A percentile compares a stretch with the other conserved stretches of the same genome.
phyloP scores from a whole-genome alignment of 1,284 basidiomycete species.

The Boletus mariae region DNA sequence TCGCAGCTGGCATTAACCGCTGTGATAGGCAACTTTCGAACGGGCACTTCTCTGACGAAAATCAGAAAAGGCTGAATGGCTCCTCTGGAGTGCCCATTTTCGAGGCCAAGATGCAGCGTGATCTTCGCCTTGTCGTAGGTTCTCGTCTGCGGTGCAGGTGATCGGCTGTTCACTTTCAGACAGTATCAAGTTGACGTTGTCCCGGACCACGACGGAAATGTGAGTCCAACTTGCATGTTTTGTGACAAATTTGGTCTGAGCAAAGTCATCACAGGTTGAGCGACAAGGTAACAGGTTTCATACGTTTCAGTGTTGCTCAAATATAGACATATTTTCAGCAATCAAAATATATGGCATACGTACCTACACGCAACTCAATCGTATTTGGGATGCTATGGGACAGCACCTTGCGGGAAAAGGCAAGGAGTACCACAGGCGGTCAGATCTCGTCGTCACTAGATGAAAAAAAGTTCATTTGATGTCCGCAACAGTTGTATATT shows the following conservation, averaged over 20 bases:
- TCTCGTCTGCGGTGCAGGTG: not conserved
- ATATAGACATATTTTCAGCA: constrained; percentile 31
- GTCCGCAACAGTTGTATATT: too few relatives aligned
- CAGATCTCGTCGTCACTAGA: constrained; percentile 5
- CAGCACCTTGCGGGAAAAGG: constrained; percentile 50
- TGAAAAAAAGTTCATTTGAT: too few relatives aligned
- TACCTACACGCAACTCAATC: constrained; percentile 56
- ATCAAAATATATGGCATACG: constrained; percentile 61
- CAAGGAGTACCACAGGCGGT: constrained; percentile 50
- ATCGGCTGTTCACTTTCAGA: not conserved
- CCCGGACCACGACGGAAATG: constrained; percentile 47
- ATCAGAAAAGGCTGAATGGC: constrained; percentile 60
- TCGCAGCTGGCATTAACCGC: not conserved
- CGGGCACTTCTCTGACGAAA: constrained; percentile 64
- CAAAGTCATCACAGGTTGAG: too few relatives aligned
- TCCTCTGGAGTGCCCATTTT: constrained; percentile 52
- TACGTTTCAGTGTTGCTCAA: too few relatives aligned
- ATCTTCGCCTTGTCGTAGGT: constrained; percentile 58
- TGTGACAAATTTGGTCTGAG: not conserved
- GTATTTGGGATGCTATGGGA: constrained; percentile 56
- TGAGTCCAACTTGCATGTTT: constrained; percentile 27
- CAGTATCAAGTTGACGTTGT: constrained; percentile 66
- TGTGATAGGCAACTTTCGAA: constrained; percentile 54
- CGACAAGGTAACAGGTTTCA: constrained; percentile 44
- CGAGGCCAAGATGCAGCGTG: constrained; percentile 65